Conservation (phyloP, 805 yeast genomes). For the Metschnikowia reukaufii region DNA sequence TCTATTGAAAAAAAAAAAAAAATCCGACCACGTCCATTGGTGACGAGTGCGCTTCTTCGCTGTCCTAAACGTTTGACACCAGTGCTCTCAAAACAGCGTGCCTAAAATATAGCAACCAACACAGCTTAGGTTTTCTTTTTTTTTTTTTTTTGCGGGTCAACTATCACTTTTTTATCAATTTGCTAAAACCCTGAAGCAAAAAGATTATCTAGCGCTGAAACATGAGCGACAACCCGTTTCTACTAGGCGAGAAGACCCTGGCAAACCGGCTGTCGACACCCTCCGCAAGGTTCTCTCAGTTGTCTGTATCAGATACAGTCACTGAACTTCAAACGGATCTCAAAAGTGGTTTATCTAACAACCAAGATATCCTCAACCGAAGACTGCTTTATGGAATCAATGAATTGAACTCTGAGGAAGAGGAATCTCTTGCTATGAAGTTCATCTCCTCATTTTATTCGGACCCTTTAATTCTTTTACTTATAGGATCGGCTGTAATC, state of each 20-base stretch:
- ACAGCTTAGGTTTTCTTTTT: not conserved
- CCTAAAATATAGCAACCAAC: not conserved
- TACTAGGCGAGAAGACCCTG: slow-evolving; percentile 21
- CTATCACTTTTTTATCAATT: not conserved
- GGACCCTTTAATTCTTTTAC: slow-evolving; percentile 84
- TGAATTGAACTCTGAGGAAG: slow-evolving; percentile 74
- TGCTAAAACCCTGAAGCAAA: not conserved
- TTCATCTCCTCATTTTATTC: slow-evolving; percentile 80
- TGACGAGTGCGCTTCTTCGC: not conserved
- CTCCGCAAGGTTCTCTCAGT: slow-evolving; percentile 61
- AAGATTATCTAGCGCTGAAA: not conserved
- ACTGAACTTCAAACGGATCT: slow-evolving; percentile 61
- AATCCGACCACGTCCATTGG: not conserved
- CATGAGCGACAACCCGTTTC: slow-evolving; percentile 46
- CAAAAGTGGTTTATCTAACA: slow-evolving; percentile 59
- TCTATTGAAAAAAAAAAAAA: not conserved
- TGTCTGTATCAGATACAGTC: slow-evolving; percentile 65
- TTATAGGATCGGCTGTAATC: slow-evolving; percentile 86
- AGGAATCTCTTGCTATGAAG: slow-evolving; percentile 68
- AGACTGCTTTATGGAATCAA: slow-evolving; percentile 77
- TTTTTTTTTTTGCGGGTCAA: not conserved
- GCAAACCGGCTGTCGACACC: slow-evolving; percentile 40
- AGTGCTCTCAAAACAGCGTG: not conserved
- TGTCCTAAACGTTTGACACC: not conserved
- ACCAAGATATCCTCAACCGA: slow-evolving; percentile 70